Evolutionary conservation across 2,329 filamentous ascomycete species (phyloP).

Genomic region (Trichoderma aggressivum): DNA sequence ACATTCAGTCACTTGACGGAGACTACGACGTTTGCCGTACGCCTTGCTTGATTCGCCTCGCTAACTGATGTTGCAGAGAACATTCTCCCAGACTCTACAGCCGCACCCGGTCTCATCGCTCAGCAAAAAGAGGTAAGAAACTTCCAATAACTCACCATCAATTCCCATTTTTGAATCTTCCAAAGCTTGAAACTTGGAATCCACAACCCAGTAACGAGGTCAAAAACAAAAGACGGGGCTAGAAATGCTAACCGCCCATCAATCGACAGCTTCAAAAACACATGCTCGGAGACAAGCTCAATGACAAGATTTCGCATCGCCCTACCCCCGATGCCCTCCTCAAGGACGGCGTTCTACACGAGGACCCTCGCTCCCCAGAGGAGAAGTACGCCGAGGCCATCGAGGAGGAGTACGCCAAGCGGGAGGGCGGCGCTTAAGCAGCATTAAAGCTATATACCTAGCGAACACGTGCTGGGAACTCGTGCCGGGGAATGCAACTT

Average conservation of each 20-base stretch:
- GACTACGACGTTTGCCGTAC: not conserved
- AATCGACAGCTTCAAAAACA: slow-evolving; percentile 66
- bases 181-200: not conserved
- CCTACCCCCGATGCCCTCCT: slow-evolving; percentile 74
- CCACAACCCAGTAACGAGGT: not conserved
- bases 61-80: slow-evolving; percentile 56
- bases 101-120: slow-evolving; percentile 74
- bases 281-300: slow-evolving; percentile 82
- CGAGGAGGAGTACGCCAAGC: slow-evolving; percentile 61
- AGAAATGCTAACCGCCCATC: not conserved
- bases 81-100: slow-evolving; percentile 76
- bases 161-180: not conserved
- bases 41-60: not conserved
- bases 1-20: too few species aligned
- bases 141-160: too few species aligned
- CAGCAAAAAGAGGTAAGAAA: slow-evolving; percentile 66
- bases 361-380: slow-evolving; percentile 59
- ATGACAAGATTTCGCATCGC: slow-evolving; percentile 78
- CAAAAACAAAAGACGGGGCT: not conserved
- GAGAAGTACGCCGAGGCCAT: slow-evolving; percentile 59
- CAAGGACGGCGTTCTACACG: slow-evolving; percentile 73
- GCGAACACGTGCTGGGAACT: not conserved
- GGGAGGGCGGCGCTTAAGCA: slow-evolving; percentile 57
- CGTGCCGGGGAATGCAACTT: not conserved
- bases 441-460: not conserved